Base-by-base conservation (phyloP, 2,329 filamentous ascomycete species). In the Botrytis cinerea region DNA sequence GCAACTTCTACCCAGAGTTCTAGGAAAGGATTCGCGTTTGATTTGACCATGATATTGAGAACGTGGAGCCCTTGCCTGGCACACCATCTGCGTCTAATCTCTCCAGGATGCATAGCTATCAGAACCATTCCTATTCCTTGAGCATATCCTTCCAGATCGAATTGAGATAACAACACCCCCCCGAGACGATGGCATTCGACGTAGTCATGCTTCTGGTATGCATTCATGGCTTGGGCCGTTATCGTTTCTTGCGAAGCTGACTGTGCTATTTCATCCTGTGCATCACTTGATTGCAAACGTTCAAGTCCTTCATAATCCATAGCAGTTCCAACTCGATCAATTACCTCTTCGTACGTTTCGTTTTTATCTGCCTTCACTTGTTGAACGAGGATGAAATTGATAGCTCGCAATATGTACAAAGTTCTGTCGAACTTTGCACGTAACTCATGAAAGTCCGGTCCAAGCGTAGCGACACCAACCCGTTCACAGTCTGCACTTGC, bases 21-120 rank as follows among this genome's bases (percentile, higher is more conserved):
- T 7, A 68, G 2, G 1, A 68, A 32, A 68, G 25, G 25, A 28
- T 48, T 25, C 0, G 35, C 6, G 66, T 68, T 43, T 22, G 48
- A 16, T 68, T 5, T 16, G 14, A 35, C 48, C 48, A 68, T 57
- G 66, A 57, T 18, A 22, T 25, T 43, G 32, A 68, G n/a, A 68
- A 57, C 35, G 20, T 43, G 20, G 3, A 68, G 48, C 40, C 66
- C 48, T 57, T 68, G 66, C 16, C 48, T 16, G 8, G 48, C 57
- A 32, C 66, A 68, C 66, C 66, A 68, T 18, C 66, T 57, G 40
- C 66, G 48, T 68, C 66, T 57, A 9, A 57, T 4, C 54, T 68
- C 66, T n/a, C 48, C 48, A 22, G 48, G 66, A 32, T 68, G 35
- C 66, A 43, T 57, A 28, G 66, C 35, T 57, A 68, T 43, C 9